Conservation (phyloP, 495 filamentous ascomycete genomes). For the Tuber magnatum region DNA sequence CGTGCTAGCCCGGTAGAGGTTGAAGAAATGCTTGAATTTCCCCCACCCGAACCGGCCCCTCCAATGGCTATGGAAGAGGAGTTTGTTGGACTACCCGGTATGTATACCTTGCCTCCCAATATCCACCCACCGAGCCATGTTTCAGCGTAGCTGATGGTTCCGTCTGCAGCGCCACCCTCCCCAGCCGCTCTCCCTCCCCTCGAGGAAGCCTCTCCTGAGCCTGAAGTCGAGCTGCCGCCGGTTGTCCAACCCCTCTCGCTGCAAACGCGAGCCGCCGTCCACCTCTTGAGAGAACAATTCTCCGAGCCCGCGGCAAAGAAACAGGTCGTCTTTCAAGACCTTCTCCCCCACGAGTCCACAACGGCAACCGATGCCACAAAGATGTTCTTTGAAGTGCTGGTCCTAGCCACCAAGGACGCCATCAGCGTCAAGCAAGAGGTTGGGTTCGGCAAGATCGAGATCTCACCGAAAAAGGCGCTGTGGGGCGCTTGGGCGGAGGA, state of each 20-base stretch:
- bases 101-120: neutral
- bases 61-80: constrained; percentile 12
- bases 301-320: constrained; percentile 45
- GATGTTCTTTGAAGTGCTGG: constrained; percentile 97
- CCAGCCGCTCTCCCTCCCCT: constrained; percentile 16
- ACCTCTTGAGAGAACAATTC: constrained; percentile 83
- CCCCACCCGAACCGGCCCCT: constrained; percentile 17
- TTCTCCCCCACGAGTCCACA: constrained; percentile 72
- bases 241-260: constrained; percentile 49
- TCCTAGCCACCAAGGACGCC: constrained; percentile 94
- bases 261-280: constrained; percentile 90
- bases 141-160: constrained; percentile 9
- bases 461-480: constrained; percentile 79
- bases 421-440: constrained; percentile 91
- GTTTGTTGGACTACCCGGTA: neutral
- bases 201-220: constrained; percentile 22
- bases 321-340: constrained; percentile 78
- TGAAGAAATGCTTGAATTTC: constrained; percentile 36
- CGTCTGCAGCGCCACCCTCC: constrained; percentile 18
- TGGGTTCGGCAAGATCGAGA: constrained; percentile 55
- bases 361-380: constrained; percentile 85
- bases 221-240: constrained; percentile 26
- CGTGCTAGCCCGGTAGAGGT: constrained; percentile 42
- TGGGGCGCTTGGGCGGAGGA: constrained; percentile 96
- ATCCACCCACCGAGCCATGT: neutral